These are phyloP conservation scores for Annulohypoxylon nitens DNA, from an alignment of 495 filamentous ascomycete genomes.

Conservation along the genomic window DNA sequence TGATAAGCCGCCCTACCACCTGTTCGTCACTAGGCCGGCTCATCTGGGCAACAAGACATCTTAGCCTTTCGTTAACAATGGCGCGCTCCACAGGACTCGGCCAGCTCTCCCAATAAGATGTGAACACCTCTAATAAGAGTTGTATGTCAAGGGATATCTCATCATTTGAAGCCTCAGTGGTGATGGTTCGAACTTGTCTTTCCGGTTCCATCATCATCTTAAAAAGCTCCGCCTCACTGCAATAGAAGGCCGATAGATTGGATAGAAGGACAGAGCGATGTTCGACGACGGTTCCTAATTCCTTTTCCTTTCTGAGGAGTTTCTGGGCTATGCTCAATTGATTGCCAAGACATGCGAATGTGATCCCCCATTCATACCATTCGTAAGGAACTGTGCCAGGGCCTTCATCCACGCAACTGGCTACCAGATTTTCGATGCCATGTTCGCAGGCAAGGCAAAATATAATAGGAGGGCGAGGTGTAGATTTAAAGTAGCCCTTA, in stretches of 20 bases:
- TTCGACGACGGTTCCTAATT: not conserved
- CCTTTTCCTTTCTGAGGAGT: not conserved
- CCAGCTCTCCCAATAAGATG: not conserved
- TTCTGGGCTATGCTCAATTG: not conserved
- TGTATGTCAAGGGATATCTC: not conserved
- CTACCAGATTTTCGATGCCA: not conserved
- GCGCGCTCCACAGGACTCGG: not conserved
- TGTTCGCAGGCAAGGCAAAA: constrained; percentile 2
- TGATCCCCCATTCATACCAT: not conserved
- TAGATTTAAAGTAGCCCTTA: not conserved
- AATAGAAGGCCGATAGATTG: not conserved
- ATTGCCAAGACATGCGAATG: not conserved
- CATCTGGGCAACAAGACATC: not conserved
- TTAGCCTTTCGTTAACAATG: not conserved
- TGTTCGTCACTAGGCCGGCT: not conserved
- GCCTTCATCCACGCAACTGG: not conserved
- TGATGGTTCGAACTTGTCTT: not conserved
- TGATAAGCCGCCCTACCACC: not conserved
- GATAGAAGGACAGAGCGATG: not conserved
- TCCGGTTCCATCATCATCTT: not conserved
- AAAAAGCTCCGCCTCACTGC: not conserved
- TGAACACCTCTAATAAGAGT: not conserved
- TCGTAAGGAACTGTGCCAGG: not conserved
- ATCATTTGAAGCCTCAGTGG: not conserved
- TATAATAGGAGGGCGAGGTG: not conserved